Evolutionary conservation across 116 monocot species (phyloP).

Genomic region (Posidonia oceanica): DNA sequence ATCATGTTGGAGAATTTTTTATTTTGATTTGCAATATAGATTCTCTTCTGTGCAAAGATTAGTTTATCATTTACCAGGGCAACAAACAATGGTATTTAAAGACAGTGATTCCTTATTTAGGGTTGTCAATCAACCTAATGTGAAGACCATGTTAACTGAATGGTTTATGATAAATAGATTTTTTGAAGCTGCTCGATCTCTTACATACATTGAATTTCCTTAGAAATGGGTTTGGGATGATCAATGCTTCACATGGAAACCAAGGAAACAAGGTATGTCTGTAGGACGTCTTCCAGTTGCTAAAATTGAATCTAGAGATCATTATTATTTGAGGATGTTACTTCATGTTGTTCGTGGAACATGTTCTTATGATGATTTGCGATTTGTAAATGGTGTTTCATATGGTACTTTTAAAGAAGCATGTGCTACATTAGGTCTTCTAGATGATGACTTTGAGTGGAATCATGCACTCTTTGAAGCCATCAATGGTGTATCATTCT

Average conservation of each 20-base stretch:
- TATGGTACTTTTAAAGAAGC: neutral
- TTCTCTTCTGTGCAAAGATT: neutral
- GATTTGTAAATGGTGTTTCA: too few relatives aligned
- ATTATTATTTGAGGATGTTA: slow-evolving; percentile 5
- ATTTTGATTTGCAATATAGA: neutral
- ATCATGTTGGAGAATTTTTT: too few relatives aligned
- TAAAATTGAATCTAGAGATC: neutral
- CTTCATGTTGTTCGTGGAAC: too few relatives aligned
- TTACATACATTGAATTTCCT: too few relatives aligned
- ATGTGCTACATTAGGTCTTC: neutral
- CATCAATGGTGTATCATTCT: neutral
- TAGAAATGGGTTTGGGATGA: too few relatives aligned
- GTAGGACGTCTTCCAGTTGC: neutral
- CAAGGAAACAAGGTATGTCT: neutral
- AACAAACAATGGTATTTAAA: neutral
- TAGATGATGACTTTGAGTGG: slow-evolving; percentile 4
- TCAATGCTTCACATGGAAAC: too few relatives aligned
- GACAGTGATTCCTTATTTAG: neutral
- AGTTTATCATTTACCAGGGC: neutral
- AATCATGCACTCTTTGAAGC: neutral
- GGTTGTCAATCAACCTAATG: neutral
- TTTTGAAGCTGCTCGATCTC: neutral
- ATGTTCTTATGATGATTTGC: too few relatives aligned
- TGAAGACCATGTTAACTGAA: too few relatives aligned
- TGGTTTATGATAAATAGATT: neutral